Evolutionary conservation across 2,329 filamentous ascomycete genomes (phyloP).

Genomic region (Verticillium tricorpus): DNA sequence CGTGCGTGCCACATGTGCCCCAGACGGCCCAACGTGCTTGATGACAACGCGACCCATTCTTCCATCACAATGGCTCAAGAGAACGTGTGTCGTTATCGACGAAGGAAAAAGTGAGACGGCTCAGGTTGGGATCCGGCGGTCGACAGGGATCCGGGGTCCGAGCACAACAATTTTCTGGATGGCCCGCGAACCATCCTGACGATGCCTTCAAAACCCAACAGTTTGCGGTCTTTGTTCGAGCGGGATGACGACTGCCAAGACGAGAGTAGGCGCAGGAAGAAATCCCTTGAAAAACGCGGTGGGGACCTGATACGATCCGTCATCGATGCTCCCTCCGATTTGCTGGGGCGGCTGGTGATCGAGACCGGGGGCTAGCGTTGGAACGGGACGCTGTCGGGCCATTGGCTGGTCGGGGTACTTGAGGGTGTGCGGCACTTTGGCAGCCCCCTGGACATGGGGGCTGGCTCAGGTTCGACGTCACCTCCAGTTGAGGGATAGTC

Average conservation of each 20-base stretch:
- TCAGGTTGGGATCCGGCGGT: not conserved
- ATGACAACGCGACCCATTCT: not conserved
- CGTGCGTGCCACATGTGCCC: not conserved
- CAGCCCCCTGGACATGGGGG: not conserved
- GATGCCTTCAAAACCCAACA: not conserved
- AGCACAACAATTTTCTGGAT: not conserved
- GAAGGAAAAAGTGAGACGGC: not conserved
- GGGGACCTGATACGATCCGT: not conserved
- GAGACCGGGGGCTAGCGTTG: not conserved
- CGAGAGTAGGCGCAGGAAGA: not conserved
- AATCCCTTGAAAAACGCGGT: not conserved
- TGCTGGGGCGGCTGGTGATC: not conserved
- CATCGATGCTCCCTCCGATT: not conserved
- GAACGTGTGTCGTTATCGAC: not conserved
- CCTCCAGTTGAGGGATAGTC: not conserved
- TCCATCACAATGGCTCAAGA: not conserved
- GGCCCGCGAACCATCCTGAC: not conserved
- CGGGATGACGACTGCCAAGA: slow-evolving; percentile 4
- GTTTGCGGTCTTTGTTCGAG: not conserved
- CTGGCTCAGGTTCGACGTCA: not conserved
- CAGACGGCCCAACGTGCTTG: not conserved
- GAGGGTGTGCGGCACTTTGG: not conserved
- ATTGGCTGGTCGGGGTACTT: not conserved
- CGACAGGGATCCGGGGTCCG: not conserved
- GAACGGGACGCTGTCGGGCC: not conserved